Evolutionary conservation across 345 rosid genomes (phyloP).

Genomic region (Rhodomyrtus tomentosa): DNA sequence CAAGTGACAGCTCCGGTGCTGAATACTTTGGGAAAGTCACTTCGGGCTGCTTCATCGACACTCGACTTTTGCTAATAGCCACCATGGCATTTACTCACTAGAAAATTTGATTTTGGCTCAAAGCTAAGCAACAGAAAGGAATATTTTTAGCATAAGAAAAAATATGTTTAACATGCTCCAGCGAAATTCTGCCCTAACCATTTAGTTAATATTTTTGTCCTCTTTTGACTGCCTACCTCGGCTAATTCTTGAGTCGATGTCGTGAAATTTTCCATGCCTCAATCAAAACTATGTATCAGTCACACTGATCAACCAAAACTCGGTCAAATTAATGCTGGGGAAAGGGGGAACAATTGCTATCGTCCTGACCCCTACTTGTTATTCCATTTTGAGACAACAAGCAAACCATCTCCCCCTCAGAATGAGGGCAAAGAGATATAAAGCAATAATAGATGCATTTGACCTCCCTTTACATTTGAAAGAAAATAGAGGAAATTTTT

Average conservation of each 20-base stretch:
- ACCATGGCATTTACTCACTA: no score
- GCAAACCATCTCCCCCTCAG: neutral
- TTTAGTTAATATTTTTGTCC: rapidly evolving
- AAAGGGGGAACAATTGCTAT: neutral
- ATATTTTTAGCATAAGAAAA: no score
- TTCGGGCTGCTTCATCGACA: no score
- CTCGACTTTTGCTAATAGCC: no score
- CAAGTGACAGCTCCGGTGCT: neutral
- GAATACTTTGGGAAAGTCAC: no score
- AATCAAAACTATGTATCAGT: neutral
- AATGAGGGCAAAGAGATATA: neutral
- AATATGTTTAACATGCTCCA: no score
- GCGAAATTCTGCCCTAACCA: no score
- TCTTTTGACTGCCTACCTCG: rapidly evolving
- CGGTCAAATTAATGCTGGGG: neutral
- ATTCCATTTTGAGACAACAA: neutral
- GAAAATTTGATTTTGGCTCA: no score
- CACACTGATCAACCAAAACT: no score
- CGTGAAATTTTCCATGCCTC: neutral
- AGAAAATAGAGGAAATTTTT: no score
- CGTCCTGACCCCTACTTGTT: neutral
- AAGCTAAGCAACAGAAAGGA: no score
- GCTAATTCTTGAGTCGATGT: neutral
- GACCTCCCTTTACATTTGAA: no score
- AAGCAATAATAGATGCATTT: neutral